These are phyloP conservation scores for Phytophthora sp. DNA, from an alignment of 352 stramenopile genomes.

Conservation along the genomic window DNA sequence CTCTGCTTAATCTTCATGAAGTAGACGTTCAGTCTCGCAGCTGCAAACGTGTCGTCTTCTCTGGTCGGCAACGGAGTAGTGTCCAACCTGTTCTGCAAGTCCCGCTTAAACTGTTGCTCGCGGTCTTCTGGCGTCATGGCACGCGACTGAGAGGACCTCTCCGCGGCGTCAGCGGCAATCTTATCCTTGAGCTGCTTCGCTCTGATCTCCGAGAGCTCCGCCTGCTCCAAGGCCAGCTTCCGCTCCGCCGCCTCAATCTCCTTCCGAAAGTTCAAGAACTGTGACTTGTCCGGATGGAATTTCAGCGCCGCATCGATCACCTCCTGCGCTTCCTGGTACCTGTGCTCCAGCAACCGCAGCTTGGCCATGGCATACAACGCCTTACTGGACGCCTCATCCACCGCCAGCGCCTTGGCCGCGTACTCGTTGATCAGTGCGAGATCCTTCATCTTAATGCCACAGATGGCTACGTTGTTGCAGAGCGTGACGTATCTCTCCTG, in stretches of 20 bases:
- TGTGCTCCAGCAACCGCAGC: conserved; percentile 64
- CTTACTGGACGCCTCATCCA: conserved; percentile 56
- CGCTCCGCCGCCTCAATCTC: conserved; percentile 50
- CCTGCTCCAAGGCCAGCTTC: conserved; percentile 33
- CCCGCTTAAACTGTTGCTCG: conserved; percentile 44
- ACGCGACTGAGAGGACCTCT: conserved; percentile 4
- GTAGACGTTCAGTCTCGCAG: conserved; percentile 58
- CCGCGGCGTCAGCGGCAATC: conserved; percentile 2
- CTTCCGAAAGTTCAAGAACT: conserved; percentile 52
- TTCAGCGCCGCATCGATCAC: conserved; percentile 45
- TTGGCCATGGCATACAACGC: conserved; percentile 78
- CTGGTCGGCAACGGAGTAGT: conserved; percentile 47
- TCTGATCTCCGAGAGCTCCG: conserved; percentile 41
- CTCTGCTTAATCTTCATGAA: conserved; percentile 71
- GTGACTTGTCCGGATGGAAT: conserved; percentile 48
- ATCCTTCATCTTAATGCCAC: conserved; percentile 71
- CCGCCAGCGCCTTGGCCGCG: conserved; percentile 55
- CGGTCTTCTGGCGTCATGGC: conserved; percentile 40
- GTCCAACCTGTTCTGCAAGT: conserved; percentile 40
- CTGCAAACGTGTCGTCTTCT: conserved; percentile 73
- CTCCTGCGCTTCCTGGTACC: conserved; percentile 51
- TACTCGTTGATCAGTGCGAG: conserved; percentile 62
- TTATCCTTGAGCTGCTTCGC: conserved; percentile 29
- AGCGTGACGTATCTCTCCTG: conserved; percentile 62
- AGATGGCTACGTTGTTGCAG: conserved; percentile 82